A percentile compares a stretch with the other conserved stretches of the same genome.
phyloP scores from a whole-genome alignment of 768 basidiomycete genomes.

The Tulasnella sp. region DNA sequence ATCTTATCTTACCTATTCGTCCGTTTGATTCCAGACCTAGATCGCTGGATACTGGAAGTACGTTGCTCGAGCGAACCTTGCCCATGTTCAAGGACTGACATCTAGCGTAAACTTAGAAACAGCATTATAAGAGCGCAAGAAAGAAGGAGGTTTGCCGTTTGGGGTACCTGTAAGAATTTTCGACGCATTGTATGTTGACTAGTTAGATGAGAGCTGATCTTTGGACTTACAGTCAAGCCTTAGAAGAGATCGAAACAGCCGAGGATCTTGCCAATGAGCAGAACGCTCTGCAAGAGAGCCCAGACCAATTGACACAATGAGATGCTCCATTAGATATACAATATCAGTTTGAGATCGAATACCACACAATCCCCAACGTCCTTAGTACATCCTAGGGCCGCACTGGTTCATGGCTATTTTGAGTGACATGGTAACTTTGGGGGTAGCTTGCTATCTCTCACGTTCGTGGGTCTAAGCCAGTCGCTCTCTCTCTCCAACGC shows the following conservation, averaged over 20 bases:
- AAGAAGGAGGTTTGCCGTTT: conserved; percentile 46
- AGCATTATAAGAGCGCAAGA: conserved; percentile 47
- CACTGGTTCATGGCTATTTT: too few relatives aligned
- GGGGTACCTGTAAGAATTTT: conserved; percentile 52
- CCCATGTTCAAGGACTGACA: background rate
- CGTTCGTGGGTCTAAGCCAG: too few relatives aligned
- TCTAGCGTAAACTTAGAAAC: conserved; percentile 29
- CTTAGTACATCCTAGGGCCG: too few relatives aligned
- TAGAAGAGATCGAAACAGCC: conserved; percentile 38
- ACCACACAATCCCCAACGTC: too few relatives aligned
- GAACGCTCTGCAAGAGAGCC: too few relatives aligned
- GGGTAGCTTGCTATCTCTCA: too few relatives aligned
- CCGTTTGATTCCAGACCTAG: conserved; percentile 39
- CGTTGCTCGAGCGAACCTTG: conserved; percentile 8
- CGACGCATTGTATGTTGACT: background rate
- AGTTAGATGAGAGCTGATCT: background rate
- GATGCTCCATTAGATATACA: too few relatives aligned
- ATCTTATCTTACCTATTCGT: background rate
- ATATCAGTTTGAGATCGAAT: too few relatives aligned
- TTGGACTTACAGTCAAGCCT: conserved; percentile 29
- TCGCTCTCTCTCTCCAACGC: too few relatives aligned
- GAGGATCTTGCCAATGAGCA: conserved; percentile 8
- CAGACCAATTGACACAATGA: too few relatives aligned
- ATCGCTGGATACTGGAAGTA: conserved; percentile 47
- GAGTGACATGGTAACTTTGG: too few relatives aligned